Conservation (phyloP, 345 rosid species). For the Arabidopsis thaliana region DNA sequence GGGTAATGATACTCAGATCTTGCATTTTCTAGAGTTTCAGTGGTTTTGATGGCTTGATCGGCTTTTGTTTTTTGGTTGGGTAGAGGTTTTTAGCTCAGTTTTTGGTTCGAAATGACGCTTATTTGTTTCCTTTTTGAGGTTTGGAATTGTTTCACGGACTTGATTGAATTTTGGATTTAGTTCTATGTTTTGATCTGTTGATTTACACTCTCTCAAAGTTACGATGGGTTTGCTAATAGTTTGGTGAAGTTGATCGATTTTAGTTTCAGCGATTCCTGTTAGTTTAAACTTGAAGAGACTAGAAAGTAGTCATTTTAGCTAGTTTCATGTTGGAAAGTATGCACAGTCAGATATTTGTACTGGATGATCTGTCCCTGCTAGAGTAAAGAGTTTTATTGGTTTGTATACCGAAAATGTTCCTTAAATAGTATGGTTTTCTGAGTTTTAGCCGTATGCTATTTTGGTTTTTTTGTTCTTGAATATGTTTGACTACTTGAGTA, state of each 20-base stretch:
- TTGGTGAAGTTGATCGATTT: conserved; percentile 31
- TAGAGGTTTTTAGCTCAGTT: conserved; percentile 16
- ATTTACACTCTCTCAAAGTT: background rate
- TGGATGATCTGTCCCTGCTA: background rate
- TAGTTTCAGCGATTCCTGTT: background rate
- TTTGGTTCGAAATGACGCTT: background rate
- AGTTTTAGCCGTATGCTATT: background rate
- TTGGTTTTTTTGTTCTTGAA: background rate
- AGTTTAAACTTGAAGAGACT: background rate
- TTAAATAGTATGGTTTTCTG: background rate
- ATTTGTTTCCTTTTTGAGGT: conserved; percentile 24
- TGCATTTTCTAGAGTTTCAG: conserved; percentile 13
- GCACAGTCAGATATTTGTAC: background rate
- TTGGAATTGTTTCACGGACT: background rate
- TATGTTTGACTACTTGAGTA: conserved; percentile 22
- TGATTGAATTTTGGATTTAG: background rate
- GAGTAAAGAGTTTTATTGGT: background rate
- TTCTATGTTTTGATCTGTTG: conserved; percentile 1
- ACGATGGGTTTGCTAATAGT: background rate
- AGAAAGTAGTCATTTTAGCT: conserved; percentile 16
- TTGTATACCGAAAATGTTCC: background rate
- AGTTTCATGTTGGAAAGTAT: conserved; percentile 18
- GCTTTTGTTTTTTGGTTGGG: conserved; percentile 1
- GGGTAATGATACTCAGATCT: conserved; percentile 39
- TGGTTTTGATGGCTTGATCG: conserved; percentile 36